phyloP scores from a whole-genome alignment of 2,329 filamentous ascomycete species.

The Hymenoscyphus salicellus region DNA sequence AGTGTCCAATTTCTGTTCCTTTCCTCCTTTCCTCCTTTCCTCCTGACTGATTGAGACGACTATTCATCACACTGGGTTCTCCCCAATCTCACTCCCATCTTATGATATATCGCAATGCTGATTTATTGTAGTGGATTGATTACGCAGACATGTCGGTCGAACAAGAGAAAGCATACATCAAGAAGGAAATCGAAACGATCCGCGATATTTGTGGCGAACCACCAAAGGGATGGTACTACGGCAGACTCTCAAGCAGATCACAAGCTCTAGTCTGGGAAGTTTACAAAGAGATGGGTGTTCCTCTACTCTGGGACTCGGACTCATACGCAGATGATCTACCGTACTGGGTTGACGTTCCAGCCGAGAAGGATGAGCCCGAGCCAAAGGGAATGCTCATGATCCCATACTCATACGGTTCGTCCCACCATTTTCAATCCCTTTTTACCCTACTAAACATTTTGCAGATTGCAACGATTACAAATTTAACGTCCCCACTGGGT shows the following conservation, averaged over 20 bases:
- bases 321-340: slow-evolving; percentile 54
- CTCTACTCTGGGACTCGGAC: slow-evolving; percentile 49
- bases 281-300: slow-evolving; percentile 51
- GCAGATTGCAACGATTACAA: slow-evolving; percentile 48
- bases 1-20: background rate
- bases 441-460: slow-evolving; percentile 1
- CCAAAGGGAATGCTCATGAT: slow-evolving; percentile 52
- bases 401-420: slow-evolving; percentile 46
- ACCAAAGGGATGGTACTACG: slow-evolving; percentile 39
- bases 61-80: background rate
- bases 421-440: too few species aligned
- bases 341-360: slow-evolving; percentile 53
- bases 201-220: slow-evolving; percentile 36
- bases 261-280: slow-evolving; percentile 46
- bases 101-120: background rate
- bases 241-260: slow-evolving; percentile 40
- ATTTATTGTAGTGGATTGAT: slow-evolving; percentile 38
- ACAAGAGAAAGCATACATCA: slow-evolving; percentile 41
- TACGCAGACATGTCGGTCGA: slow-evolving; percentile 40
- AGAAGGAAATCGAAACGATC: slow-evolving; percentile 38
- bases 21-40: background rate
- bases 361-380: slow-evolving; percentile 42
- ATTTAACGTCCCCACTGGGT: slow-evolving; percentile 31
- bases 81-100: too few species aligned
- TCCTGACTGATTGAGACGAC: background rate